Conservation (phyloP, 148 eudicot species). For the Nepenthes mirabilis region DNA sequence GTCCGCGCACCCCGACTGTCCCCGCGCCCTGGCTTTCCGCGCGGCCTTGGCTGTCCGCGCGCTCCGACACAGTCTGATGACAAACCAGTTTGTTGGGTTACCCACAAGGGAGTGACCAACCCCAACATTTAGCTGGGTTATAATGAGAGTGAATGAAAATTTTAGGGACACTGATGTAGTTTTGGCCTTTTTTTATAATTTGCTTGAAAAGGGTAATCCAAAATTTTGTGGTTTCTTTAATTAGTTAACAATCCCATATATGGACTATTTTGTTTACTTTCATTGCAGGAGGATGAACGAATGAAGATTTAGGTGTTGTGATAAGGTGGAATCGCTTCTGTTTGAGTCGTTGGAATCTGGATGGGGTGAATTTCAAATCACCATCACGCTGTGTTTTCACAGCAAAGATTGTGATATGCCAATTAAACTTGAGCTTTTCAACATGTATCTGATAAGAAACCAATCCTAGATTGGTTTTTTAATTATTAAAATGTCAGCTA, state of each 20-base stretch:
- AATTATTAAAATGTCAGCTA: not conserved
- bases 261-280: conserved; percentile 52
- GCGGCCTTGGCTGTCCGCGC: no score
- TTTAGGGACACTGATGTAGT: no score
- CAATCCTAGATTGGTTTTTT: not conserved
- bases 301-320: conserved; percentile 55
- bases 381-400: conserved; percentile 61
- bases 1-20: no score
- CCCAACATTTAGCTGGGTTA: no score
- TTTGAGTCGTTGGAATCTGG: conserved; percentile 80
- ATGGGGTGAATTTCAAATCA: conserved; percentile 98
- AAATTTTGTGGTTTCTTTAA: not conserved
- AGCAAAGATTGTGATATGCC: conserved; percentile 56
- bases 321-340: conserved; percentile 75
- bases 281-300: conserved; percentile 30
- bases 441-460: not conserved
- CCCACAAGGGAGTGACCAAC: no score
- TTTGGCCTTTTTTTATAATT: not conserved
- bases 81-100: no score
- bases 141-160: no score
- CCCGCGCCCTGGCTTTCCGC: no score
- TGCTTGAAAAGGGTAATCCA: not conserved
- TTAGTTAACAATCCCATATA: conserved; percentile 60
- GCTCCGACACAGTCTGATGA: no score
- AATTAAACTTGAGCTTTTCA: conserved; percentile 49